Evolutionary conservation across 257 asterid genomes (phyloP), one percentile per base, ranked within the genome.

Genomic region (Nicotiana knightiana): DNA sequence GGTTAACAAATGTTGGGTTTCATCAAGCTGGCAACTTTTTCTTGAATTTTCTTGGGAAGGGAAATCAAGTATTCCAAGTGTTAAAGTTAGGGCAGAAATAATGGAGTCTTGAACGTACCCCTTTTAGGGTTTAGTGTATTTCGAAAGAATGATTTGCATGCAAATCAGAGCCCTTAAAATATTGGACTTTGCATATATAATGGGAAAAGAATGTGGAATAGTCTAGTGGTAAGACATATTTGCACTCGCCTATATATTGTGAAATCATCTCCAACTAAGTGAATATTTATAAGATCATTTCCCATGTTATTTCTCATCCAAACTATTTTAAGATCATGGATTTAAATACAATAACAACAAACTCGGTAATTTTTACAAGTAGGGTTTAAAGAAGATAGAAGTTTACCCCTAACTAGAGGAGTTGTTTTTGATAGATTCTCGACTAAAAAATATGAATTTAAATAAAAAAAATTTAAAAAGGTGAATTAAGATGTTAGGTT

Each of bases 161-260:
- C 95, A 90, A 93, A 87, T 90, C 82, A 37, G 88, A 86, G 90
- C 84, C 53, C 53, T 87, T 30, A 84, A 91, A 86, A 90, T 82
- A 46, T 35, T 58, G 85, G 93, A 79, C 87, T 88, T 85, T 43
- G 11, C 11, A 8, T 43, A 8, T 43, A 43, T 43, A 43, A 43
- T 43, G 11, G 48, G 48, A 43, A 39, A 7, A 39, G 2, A 39
- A 39, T 6, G 2, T 39, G 46, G 46, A 7, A 39, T 82, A 90
- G 46, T 37, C 83, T 32, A 32, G 33, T 32, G 33, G 33, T 32
- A 2, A 21, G 35, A 88, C 89, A 92, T 91, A 93, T 87, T 87
- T 85, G 82, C 83, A 66, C 87, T 86, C 92, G 66, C 81, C 77
- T 86, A 70, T 85, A 26, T 63, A 85, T 83, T 84, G 84, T 67